phyloP scores from a whole-genome alignment of 345 rosid genomes.

The Raphanus raphanistrum region DNA sequence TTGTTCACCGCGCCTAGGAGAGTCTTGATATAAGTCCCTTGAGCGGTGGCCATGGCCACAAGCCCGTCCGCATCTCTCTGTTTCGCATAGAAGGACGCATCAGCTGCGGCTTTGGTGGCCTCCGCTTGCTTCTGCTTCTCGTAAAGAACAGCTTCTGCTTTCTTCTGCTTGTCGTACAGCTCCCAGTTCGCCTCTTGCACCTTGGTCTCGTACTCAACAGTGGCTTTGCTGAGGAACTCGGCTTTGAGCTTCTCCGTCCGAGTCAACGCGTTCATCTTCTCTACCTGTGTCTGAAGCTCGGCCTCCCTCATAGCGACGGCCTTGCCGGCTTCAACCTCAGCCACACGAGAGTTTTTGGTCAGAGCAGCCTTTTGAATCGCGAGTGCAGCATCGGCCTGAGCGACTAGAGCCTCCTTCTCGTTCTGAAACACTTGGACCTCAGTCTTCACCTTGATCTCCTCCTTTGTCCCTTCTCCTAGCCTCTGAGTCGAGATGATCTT shows the following conservation, averaged over 20 bases:
- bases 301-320: constrained; percentile 72
- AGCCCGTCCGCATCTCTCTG: constrained; percentile 70
- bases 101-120: constrained; percentile 58
- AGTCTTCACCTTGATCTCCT: constrained; percentile 65
- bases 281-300: constrained; percentile 71
- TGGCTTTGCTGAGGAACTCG: constrained; percentile 70
- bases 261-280: constrained; percentile 69
- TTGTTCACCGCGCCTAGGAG: constrained; percentile 55
- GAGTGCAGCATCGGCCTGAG: constrained; percentile 63
- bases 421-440: constrained; percentile 69
- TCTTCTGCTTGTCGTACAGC: constrained; percentile 58
- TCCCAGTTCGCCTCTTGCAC: constrained; percentile 83
- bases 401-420: constrained; percentile 66
- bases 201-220: constrained; percentile 77
- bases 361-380: constrained; percentile 68
- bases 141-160: constrained; percentile 60
- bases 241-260: constrained; percentile 78
- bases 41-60: constrained; percentile 54
- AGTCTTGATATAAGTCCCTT: constrained; percentile 57
- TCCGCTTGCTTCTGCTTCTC: constrained; percentile 61
- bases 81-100: constrained; percentile 59
- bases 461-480: constrained; percentile 65
- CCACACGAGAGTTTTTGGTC: constrained; percentile 57
- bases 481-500: constrained; percentile 61
- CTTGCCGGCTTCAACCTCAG: constrained; percentile 74